A percentile compares a stretch with the other conserved stretches of the same genome.
Conservation (phyloP, 2,329 filamentous ascomycete genomes). For the Pseudogymnoascus pannorum region DNA sequence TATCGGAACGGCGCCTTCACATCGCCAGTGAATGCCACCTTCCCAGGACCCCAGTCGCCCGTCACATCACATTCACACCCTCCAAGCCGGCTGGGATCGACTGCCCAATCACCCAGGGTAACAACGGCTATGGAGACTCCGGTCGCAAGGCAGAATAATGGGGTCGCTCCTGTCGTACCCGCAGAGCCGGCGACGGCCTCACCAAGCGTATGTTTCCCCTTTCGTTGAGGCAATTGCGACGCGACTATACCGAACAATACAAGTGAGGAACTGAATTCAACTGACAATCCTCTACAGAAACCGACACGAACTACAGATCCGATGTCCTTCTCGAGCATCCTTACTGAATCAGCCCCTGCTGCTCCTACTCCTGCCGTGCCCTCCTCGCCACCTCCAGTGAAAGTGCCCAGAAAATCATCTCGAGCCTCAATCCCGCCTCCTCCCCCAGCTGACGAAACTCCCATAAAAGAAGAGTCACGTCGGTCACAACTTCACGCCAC, state of each 20-base stretch:
- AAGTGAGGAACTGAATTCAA: neutral
- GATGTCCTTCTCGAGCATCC: conserved; percentile 94
- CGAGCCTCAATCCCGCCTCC: conserved; percentile 19
- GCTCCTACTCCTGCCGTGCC: conserved; percentile 32
- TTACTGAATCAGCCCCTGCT: conserved; percentile 69
- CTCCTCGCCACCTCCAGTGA: conserved; percentile 35
- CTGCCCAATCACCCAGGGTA: conserved; percentile 26
- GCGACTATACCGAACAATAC: neutral
- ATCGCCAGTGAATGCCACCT: conserved; percentile 40
- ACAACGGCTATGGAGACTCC: conserved; percentile 40
- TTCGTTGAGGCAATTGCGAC: neutral
- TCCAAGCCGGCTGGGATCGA: conserved; percentile 20
- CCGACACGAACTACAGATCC: conserved; percentile 71
- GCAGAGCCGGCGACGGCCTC: conserved; percentile 19
- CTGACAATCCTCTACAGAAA: conserved; percentile 41
- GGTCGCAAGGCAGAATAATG: conserved; percentile 35
- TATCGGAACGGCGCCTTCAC: conserved; percentile 45
- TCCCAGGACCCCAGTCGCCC: conserved; percentile 42
- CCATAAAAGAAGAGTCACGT: conserved; percentile 12
- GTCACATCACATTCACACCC: conserved; percentile 39
- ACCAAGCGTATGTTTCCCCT: conserved; percentile 20
- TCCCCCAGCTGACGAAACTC: conserved; percentile 20
- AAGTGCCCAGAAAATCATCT: conserved; percentile 22
- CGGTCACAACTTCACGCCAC: conserved; percentile 25
- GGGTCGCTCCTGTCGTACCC: conserved; percentile 23